Percentiles rank a stretch among this genome's conserved stretches.
These are phyloP conservation scores for Leccinum imitatum DNA, from an alignment of 768 basidiomycete genomes.

Conservation along the genomic window DNA sequence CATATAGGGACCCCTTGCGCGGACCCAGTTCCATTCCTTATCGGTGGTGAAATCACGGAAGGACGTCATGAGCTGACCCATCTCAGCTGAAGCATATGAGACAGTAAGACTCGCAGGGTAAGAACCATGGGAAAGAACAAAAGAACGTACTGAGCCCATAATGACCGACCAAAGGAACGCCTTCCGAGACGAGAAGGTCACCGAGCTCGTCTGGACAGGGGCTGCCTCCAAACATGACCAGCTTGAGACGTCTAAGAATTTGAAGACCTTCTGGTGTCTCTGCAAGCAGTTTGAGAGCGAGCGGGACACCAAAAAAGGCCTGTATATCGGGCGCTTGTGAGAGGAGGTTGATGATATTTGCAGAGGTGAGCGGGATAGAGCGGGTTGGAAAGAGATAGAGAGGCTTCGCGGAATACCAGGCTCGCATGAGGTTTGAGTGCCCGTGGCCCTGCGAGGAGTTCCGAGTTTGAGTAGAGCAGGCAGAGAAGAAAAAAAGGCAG, in stretches of 20 bases:
- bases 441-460: conserved; percentile 20
- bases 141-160: conserved; percentile 47
- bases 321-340: conserved; percentile 33
- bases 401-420: conserved; percentile 40
- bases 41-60: conserved; percentile 47
- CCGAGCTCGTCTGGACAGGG: conserved; percentile 56
- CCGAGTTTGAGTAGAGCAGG: neutral
- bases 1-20: conserved; percentile 29
- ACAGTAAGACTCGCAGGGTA: neutral
- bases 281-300: conserved; percentile 43
- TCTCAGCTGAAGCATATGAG: conserved; percentile 20
- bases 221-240: conserved; percentile 53
- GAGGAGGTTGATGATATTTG: conserved; percentile 42
- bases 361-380: conserved; percentile 46
- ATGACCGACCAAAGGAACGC: conserved; percentile 48
- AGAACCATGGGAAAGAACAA: neutral
- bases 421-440: conserved; percentile 36
- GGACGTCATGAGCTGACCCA: conserved; percentile 46
- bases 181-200: conserved; percentile 45
- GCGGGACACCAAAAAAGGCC: conserved; percentile 38
- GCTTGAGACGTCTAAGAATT: conserved; percentile 42
- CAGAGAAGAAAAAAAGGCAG: neutral
- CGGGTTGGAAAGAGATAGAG: conserved; percentile 44
- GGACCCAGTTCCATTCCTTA: conserved; percentile 58
- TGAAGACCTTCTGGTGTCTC: conserved; percentile 48